Evolutionary conservation across 1,139 yeast genomes (phyloP).

Genomic region (Nadsonia commutata): DNA sequence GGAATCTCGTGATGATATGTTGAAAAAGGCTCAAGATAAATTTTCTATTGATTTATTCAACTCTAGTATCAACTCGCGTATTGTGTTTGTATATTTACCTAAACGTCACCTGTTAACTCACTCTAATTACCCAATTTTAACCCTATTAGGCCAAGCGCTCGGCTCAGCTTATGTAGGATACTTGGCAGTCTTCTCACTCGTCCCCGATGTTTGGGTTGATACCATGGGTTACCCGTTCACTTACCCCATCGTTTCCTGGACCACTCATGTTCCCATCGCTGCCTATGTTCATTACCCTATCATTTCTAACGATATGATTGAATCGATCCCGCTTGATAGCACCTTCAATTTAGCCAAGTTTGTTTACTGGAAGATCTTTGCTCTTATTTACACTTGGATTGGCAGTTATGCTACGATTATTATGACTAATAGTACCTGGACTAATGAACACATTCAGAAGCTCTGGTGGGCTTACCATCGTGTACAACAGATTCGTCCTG

Average conservation of each 20-base stretch:
- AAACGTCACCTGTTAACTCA: conserved; percentile 54
- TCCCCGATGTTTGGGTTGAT: conserved; percentile 89
- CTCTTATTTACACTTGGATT: conserved; percentile 41
- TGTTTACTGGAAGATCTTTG: conserved; percentile 56
- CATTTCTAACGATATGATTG: conserved; percentile 71
- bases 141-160: conserved; percentile 74
- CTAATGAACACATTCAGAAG: conserved; percentile 50
- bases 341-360: conserved; percentile 31
- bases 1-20: conserved; percentile 32
- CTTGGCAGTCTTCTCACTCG: conserved; percentile 53
- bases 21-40: conserved; percentile 42
- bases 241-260: conserved; percentile 44
- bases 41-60: conserved; percentile 49
- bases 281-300: conserved; percentile 92
- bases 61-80: conserved; percentile 26
- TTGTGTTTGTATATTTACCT: conserved; percentile 59
- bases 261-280: conserved; percentile 56
- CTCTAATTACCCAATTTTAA: conserved; percentile 60
- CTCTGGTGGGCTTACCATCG: conserved; percentile 39
- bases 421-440: conserved; percentile 85
- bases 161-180: conserved; percentile 58
- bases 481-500: conserved; percentile 27
- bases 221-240: conserved; percentile 90
- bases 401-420: conserved; percentile 57
- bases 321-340: conserved; percentile 6